Percentiles rank a stretch among this genome's conserved stretches.
Evolutionary conservation across 768 basidiomycete species (phyloP).

Genomic region (Hysterangium stoloniferum): DNA sequence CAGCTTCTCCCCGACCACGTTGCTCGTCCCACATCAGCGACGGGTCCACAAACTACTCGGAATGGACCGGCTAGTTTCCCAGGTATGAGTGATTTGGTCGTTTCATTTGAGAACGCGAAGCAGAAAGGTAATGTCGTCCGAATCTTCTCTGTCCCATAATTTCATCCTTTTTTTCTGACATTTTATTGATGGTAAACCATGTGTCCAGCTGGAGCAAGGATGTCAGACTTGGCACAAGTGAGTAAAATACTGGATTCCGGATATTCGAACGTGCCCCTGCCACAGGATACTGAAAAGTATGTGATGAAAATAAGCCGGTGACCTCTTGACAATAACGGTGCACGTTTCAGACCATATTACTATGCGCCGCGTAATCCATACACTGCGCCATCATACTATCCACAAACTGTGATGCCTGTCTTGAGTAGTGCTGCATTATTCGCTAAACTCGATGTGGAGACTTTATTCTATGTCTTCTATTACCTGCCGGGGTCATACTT

Average conservation of each 20-base stretch:
- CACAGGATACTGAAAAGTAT: slow-evolving; percentile 92
- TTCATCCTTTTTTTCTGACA: neutral
- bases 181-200: too few species aligned
- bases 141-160: slow-evolving; percentile 11
- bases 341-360: slow-evolving; percentile 88
- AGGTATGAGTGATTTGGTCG: slow-evolving; percentile 84
- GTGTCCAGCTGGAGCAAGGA: slow-evolving; percentile 61
- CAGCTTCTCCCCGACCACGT: slow-evolving; percentile 23
- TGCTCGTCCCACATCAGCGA: slow-evolving; percentile 44
- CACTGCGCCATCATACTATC: slow-evolving; percentile 89
- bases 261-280: slow-evolving; percentile 81
- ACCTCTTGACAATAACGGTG: too few species aligned
- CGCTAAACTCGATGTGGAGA: slow-evolving; percentile 90
- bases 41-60: neutral
- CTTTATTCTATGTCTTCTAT: slow-evolving; percentile 98
- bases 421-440: slow-evolving; percentile 81
- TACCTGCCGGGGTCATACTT: slow-evolving; percentile 96
- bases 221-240: slow-evolving; percentile 82
- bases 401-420: slow-evolving; percentile 75
- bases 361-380: slow-evolving; percentile 91
- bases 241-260: slow-evolving; percentile 93
- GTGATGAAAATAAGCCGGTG: too few species aligned
- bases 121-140: slow-evolving; percentile 69
- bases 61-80: slow-evolving; percentile 40
- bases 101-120: slow-evolving; percentile 92